phyloP scores from a whole-genome alignment of 768 basidiomycete genomes.

The Asterophora parasitica region DNA sequence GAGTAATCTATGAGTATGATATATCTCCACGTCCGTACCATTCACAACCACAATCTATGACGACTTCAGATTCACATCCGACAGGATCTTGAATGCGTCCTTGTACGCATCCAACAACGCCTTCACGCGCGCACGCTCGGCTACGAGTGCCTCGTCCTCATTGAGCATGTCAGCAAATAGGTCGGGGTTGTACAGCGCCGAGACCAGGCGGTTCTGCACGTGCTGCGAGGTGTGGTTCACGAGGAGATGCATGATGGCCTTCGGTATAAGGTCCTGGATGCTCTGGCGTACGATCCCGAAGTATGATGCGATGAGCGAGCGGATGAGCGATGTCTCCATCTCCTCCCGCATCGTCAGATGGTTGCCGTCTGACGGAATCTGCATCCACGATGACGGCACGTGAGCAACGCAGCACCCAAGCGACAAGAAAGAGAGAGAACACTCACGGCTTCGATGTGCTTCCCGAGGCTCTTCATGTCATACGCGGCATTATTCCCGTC shows the following conservation, averaged over 20 bases:
- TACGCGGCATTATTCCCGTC: conserved; percentile 83
- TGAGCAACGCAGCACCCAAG: not conserved
- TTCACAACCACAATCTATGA: conserved; percentile 26
- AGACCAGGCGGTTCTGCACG: conserved; percentile 95
- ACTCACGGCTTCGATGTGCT: conserved; percentile 95
- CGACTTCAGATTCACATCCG: conserved; percentile 76
- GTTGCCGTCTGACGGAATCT: conserved; percentile 47
- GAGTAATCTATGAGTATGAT: conserved; percentile 7
- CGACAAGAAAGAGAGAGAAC: conserved; percentile 4
- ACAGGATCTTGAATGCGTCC: conserved; percentile 85
- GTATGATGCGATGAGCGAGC: conserved; percentile 92
- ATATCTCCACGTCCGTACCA: conserved; percentile 5
- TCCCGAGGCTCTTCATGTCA: conserved; percentile 98
- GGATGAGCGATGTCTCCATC: conserved; percentile 94
- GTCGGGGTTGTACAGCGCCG: conserved; percentile 90
- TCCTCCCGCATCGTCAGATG: conserved; percentile 82
- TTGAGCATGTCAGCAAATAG: conserved; percentile 87
- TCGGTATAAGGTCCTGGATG: conserved; percentile 95
- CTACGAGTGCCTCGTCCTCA: conserved; percentile 93
- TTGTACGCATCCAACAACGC: conserved; percentile 93
- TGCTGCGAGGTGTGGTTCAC: conserved; percentile 97
- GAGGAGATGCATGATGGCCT: conserved; percentile 97
- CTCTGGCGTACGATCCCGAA: conserved; percentile 95
- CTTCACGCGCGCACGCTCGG: conserved; percentile 91
- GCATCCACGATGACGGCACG: conserved; percentile 1